Percentiles rank a stretch among this genome's conserved stretches.
These are phyloP conservation scores for Atractiella rhizophila DNA, from an alignment of 768 basidiomycete genomes.

Conservation along the genomic window DNA sequence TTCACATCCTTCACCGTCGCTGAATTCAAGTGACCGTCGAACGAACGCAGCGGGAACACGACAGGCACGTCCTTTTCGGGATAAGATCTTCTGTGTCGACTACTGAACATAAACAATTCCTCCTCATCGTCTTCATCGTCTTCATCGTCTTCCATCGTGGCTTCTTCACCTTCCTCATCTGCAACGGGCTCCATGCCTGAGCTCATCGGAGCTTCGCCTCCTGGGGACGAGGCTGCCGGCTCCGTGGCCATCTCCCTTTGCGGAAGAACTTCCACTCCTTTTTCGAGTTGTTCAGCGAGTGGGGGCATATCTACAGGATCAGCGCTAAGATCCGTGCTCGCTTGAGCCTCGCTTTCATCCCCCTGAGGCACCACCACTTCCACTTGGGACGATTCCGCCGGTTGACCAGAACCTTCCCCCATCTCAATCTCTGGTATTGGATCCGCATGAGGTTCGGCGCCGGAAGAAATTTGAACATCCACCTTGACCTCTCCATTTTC, in stretches of 20 bases:
- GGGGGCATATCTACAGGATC: neutral
- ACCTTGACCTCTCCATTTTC: constrained; percentile 5
- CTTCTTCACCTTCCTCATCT: neutral
- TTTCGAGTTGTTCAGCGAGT: neutral
- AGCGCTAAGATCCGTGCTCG: neutral
- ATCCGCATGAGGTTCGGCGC: neutral
- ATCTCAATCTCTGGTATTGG: neutral
- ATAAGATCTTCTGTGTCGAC: neutral
- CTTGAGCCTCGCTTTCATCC: neutral
- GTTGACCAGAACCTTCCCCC: neutral
- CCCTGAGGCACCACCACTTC: constrained; percentile 1
- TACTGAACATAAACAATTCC: too few species aligned
- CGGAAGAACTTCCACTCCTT: neutral
- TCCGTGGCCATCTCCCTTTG: neutral
- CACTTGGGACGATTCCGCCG: neutral
- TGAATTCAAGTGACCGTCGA: constrained; percentile 11
- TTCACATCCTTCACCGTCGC: constrained; percentile 18
- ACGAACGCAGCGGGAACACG: constrained; percentile 7
- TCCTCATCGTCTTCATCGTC: neutral
- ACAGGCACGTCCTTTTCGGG: constrained; percentile 4
- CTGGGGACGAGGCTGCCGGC: neutral
- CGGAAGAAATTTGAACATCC: neutral
- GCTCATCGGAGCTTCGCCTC: neutral
- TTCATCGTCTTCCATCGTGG: neutral
- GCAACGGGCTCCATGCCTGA: neutral